Conservation (phyloP, 2,329 filamentous ascomycete species). For the Fusarium scirpi region DNA sequence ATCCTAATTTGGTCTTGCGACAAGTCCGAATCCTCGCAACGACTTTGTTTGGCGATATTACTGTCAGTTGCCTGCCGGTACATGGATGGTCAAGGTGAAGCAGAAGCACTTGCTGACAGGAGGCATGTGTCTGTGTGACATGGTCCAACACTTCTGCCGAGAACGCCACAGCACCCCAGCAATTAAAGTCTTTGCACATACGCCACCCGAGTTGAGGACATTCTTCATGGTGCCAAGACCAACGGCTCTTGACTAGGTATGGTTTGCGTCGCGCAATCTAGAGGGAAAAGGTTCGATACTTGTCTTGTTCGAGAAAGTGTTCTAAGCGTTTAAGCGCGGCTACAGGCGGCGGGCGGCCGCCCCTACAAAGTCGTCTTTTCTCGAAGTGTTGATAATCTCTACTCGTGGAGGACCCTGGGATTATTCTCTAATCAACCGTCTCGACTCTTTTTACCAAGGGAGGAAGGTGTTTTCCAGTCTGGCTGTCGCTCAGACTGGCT, state of each 20-base stretch:
- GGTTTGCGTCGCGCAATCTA: slow-evolving; percentile 12
- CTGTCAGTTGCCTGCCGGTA: slow-evolving; percentile 45
- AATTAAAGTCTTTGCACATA: slow-evolving; percentile 12
- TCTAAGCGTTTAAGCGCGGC: slow-evolving; percentile 35
- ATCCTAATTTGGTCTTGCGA: slow-evolving; percentile 7
- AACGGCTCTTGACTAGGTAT: slow-evolving; percentile 13
- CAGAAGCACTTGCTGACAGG: slow-evolving; percentile 25
- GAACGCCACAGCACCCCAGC: slow-evolving; percentile 19
- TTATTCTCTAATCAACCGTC: slow-evolving; percentile 7
- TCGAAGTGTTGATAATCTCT: slow-evolving; percentile 16
- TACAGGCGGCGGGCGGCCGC: slow-evolving; percentile 20
- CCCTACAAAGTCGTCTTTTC: slow-evolving; percentile 3
- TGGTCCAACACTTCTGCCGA: slow-evolving; percentile 30
- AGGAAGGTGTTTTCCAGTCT: slow-evolving; percentile 32
- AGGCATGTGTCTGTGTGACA: slow-evolving; percentile 35
- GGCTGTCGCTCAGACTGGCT: slow-evolving; percentile 7
- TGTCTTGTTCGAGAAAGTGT: slow-evolving; percentile 22
- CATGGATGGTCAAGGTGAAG: slow-evolving; percentile 37
- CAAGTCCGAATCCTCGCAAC: slow-evolving; percentile 22
- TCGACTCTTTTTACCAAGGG: slow-evolving; percentile 12
- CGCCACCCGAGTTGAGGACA: slow-evolving; percentile 11
- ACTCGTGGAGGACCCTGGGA: slow-evolving; percentile 17
- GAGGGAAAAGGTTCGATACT: slow-evolving; percentile 14
- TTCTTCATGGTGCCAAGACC: slow-evolving; percentile 21
- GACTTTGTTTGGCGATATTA: slow-evolving; percentile 30